phyloP scores from a whole-genome alignment of 345 rosid species.

The Citrus inodora region DNA sequence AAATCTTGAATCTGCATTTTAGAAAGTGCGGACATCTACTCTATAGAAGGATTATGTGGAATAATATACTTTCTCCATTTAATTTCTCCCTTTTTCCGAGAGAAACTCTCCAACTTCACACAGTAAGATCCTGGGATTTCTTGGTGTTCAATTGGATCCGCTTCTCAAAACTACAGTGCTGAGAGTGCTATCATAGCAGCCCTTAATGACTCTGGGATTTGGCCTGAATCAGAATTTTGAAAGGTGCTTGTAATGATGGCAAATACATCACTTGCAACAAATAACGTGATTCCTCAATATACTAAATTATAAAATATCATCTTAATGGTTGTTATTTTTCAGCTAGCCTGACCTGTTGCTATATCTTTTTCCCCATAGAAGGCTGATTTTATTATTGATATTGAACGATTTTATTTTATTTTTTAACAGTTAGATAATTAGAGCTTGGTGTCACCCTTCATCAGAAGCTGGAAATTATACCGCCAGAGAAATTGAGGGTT shows the following conservation, averaged over 20 bases:
- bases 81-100: constrained; percentile 22
- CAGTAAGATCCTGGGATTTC: constrained; percentile 47
- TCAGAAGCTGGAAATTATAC: neutral
- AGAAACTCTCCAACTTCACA: constrained; percentile 16
- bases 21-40: too few relatives aligned
- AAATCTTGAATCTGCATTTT: too few relatives aligned
- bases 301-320: too few relatives aligned
- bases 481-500: constrained; percentile 18
- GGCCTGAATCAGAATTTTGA: constrained; percentile 52
- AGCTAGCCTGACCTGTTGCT: too few relatives aligned
- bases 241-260: constrained; percentile 35
- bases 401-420: neutral
- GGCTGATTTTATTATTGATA: neutral
- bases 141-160: constrained; percentile 24
- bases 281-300: constrained; percentile 11
- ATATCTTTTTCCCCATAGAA: too few relatives aligned
- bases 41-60: neutral
- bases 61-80: neutral
- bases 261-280: constrained; percentile 48
- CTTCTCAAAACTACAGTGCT: neutral
- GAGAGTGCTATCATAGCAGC: constrained; percentile 36
- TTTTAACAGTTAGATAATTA: neutral
- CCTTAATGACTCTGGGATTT: constrained; percentile 32
- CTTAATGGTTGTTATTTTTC: too few relatives aligned
- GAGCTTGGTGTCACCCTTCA: constrained; percentile 12